Percentiles rank a stretch among this genome's conserved stretches.
phyloP scores from a whole-genome alignment of 805 yeast genomes.

The Yarrowia deformans region DNA sequence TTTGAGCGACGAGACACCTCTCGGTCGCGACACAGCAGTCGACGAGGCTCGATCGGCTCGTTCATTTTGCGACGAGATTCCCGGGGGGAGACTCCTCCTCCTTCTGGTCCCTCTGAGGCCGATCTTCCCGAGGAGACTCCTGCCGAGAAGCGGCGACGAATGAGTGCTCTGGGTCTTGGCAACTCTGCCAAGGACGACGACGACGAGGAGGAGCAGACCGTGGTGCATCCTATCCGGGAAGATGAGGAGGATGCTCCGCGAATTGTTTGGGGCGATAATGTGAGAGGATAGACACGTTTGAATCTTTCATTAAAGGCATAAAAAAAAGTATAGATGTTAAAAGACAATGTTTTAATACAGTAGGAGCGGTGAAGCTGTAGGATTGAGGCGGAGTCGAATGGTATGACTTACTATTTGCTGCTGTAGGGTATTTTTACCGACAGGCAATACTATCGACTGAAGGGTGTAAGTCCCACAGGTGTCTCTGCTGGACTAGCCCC shows the following conservation, averaged over 20 bases:
- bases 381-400: too few species aligned
- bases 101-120: not conserved
- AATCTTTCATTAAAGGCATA: not conserved
- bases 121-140: constrained; percentile 26
- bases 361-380: too few species aligned
- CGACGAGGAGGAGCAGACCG: constrained; percentile 22
- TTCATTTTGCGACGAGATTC: constrained; percentile 20
- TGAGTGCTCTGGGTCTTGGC: constrained; percentile 34
- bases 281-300: constrained; percentile 10
- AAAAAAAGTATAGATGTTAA: constrained; percentile 17
- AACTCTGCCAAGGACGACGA: constrained; percentile 15
- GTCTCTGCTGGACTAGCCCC: too few species aligned
- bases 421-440: too few species aligned
- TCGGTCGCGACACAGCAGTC: constrained; percentile 22
- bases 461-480: too few species aligned
- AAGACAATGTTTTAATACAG: not conserved
- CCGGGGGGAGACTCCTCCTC: constrained; percentile 15
- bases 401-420: too few species aligned
- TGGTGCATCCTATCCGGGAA: constrained; percentile 40
- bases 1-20: constrained; percentile 12
- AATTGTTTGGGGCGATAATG: constrained; percentile 2
- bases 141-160: constrained; percentile 36
- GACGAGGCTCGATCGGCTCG: constrained; percentile 25
- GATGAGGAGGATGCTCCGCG: constrained; percentile 39
- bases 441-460: too few species aligned